These are phyloP conservation scores for Batrachochytrium dendrobatidis DNA, from an alignment of 371 early-diverging fungal genomes.

Conservation along the genomic window DNA sequence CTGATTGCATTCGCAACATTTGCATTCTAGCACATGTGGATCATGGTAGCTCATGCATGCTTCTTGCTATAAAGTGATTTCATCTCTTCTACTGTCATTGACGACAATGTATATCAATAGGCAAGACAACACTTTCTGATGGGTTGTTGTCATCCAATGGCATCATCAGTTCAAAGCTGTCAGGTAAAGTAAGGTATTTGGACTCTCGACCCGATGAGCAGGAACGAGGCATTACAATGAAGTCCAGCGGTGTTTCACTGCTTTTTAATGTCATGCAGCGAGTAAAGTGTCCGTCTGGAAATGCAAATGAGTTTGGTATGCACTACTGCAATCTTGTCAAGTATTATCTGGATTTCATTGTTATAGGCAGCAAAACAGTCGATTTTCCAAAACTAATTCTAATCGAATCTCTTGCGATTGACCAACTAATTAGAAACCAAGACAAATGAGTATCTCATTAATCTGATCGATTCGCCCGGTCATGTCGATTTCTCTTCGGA, in stretches of 20 bases:
- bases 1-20: constrained; percentile 94
- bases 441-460: constrained; percentile 73
- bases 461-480: constrained; percentile 99
- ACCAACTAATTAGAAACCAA: too few relatives aligned
- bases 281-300: neutral
- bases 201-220: constrained; percentile 99
- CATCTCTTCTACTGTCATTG: neutral
- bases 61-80: neutral
- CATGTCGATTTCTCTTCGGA: constrained; percentile 99
- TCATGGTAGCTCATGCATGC: constrained; percentile 53
- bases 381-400: neutral
- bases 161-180: constrained; percentile 90
- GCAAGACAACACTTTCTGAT: constrained; percentile 99
- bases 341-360: too few relatives aligned
- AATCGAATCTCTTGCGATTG: too few relatives aligned
- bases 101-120: too few relatives aligned
- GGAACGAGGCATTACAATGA: constrained; percentile 99
- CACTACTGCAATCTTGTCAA: neutral
- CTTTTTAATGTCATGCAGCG: constrained; percentile 64
- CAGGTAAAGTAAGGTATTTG: constrained; percentile 97
- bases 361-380: neutral
- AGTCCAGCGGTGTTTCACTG: constrained; percentile 92
- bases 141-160: constrained; percentile 95
- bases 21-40: constrained; percentile 98
- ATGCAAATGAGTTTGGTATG: neutral